Percentiles rank a stretch among this genome's conserved stretches.
phyloP scores from a whole-genome alignment of 345 rosid genomes.

The Citropsis articulata region DNA sequence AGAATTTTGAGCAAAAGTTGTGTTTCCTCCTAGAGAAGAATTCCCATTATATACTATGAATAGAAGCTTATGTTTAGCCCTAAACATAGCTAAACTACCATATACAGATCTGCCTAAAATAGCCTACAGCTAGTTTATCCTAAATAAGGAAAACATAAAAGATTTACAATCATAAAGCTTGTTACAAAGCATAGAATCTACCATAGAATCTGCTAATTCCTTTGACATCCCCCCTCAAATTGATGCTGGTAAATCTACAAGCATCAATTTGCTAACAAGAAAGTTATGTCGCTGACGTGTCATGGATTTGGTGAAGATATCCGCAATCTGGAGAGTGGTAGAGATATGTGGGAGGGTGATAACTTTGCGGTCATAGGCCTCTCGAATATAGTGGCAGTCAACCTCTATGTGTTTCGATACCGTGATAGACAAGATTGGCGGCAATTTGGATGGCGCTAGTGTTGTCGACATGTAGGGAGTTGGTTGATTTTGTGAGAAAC shows the following conservation, averaged over 20 bases:
- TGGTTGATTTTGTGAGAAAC: background rate
- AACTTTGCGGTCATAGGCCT: background rate
- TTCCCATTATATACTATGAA: too few species aligned
- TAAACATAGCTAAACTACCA: too few species aligned
- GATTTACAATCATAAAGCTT: too few species aligned
- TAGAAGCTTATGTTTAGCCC: too few species aligned
- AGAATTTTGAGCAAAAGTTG: too few species aligned
- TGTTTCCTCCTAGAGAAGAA: too few species aligned
- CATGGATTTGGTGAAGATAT: background rate
- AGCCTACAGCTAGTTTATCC: too few species aligned
- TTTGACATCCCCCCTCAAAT: background rate
- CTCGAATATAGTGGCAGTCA: background rate
- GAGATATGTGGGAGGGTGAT: background rate
- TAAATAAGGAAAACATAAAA: too few species aligned
- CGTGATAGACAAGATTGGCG: background rate
- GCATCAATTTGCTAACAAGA: background rate
- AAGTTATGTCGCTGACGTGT: background rate
- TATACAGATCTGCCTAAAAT: too few species aligned
- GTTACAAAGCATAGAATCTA: too few species aligned
- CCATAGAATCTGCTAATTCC: background rate
- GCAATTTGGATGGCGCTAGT: slow-evolving; percentile 4
- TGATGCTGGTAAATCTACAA: background rate
- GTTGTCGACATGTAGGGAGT: background rate
- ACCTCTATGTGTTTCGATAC: slow-evolving; percentile 4
- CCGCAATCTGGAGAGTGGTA: background rate